Base-by-base conservation (phyloP, 192 early-diverging fungal genomes). In the Spizellomyces punctatus region DNA sequence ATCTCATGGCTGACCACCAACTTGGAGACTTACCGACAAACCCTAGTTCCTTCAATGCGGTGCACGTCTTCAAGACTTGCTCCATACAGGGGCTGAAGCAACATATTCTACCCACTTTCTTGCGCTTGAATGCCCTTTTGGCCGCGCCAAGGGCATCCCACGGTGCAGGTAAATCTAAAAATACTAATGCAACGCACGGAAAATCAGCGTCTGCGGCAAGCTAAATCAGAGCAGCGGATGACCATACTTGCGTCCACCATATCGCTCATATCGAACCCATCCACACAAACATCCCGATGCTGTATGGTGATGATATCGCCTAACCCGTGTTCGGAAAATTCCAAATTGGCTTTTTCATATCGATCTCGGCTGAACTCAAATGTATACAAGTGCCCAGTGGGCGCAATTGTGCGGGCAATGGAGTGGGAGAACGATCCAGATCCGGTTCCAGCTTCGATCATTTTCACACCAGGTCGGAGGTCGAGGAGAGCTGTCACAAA, bases 381-480 rank as follows among this genome's bases (percentile, higher is more conserved):
- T 9, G 94, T 91, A 79, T 91, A 95, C n/a, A 99, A 73, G 52
- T 91, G 91, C 8, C 96, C 96, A 0, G 81, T 85, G 4, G 95
- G 95, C 5, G 90, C 92, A 52, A 98, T 84, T 0, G 92, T 93
- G 14, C 95, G 86, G 0, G 91, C 93, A 58, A 98, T 89, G 9
- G 94, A 94, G 75, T 99, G 96, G 14, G 96, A 96, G 66, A 99
- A 98, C 9, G 96, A 99, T n/a, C 95, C 96, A 46, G 90, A 92
- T 21, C 96, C 96, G 6, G 96, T 99, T 43, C 92, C 89, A 80
- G 91, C 90, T 78, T 99, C 96, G 58, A 98, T 87, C 69, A 98
- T 89, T 10, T 87, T 77, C 61, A 85, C 86, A 16, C 96, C 95
- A 6, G 95, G 95, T 64, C 83, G 88, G 66, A 98, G 79, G 58